phyloP scores from a whole-genome alignment of 768 basidiomycete species.

The Boletus fagicola region DNA sequence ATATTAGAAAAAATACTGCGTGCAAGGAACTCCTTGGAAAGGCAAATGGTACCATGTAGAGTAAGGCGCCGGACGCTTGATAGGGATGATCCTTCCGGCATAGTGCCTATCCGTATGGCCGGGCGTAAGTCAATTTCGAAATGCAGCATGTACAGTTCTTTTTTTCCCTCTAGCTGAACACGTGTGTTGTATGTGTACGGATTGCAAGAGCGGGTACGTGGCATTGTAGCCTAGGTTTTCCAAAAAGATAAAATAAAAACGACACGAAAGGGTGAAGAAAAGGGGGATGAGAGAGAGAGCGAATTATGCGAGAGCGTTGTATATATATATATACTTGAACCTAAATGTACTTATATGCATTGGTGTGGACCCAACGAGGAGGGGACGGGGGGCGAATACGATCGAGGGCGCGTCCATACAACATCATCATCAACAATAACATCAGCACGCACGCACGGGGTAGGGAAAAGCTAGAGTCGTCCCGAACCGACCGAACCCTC shows the following conservation, averaged over 20 bases:
- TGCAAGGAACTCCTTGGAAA: not conserved
- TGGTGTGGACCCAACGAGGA: not conserved
- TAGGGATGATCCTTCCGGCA: slow-evolving; percentile 21
- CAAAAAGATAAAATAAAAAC: not conserved
- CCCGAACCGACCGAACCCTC: not conserved
- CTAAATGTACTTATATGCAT: slow-evolving; percentile 13
- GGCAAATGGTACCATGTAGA: not conserved
- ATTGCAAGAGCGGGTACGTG: not conserved
- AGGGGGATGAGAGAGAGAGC: not conserved
- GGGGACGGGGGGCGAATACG: not conserved
- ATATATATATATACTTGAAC: slow-evolving; percentile 16
- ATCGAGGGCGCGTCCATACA: slow-evolving; percentile 5
- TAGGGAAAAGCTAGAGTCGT: not conserved
- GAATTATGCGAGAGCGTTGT: slow-evolving; percentile 7
- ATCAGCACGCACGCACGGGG: slow-evolving; percentile 4
- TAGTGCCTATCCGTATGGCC: slow-evolving; percentile 2
- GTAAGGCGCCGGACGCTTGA: not conserved
- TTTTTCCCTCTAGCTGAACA: slow-evolving; percentile 1
- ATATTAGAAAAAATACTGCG: not conserved
- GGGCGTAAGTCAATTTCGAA: slow-evolving; percentile 15
- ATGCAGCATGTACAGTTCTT: not conserved
- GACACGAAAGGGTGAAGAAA: too few relatives aligned
- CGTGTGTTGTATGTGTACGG: slow-evolving; percentile 1
- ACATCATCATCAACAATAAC: not conserved
- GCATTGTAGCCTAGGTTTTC: not conserved